These are phyloP conservation scores for Aspergillus asperescens DNA, from an alignment of 495 filamentous ascomycete genomes.

Conservation along the genomic window DNA sequence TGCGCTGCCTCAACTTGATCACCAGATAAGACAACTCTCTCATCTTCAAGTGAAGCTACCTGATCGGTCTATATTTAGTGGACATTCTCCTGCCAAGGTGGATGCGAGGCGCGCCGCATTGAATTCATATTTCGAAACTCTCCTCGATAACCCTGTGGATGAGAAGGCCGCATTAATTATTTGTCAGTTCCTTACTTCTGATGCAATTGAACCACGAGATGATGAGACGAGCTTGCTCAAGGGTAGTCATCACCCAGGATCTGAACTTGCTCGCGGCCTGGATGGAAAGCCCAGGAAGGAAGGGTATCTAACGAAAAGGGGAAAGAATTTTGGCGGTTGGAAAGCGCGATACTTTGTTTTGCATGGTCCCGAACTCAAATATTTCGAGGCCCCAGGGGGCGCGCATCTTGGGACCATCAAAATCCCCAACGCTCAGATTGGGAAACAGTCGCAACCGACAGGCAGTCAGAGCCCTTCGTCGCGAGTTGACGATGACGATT, in stretches of 20 bases:
- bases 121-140: slow-evolving; percentile 76
- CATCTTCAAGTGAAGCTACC: slow-evolving; percentile 68
- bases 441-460: slow-evolving; percentile 67
- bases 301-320: slow-evolving; percentile 91
- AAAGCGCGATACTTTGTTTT: slow-evolving; percentile 92
- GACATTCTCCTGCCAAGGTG: slow-evolving; percentile 90
- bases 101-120: slow-evolving; percentile 79
- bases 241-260: slow-evolving; percentile 36
- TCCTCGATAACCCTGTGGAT: slow-evolving; percentile 77
- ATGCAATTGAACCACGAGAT: slow-evolving; percentile 71
- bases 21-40: slow-evolving; percentile 64
- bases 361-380: slow-evolving; percentile 81
- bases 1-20: slow-evolving; percentile 76
- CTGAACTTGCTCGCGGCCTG: slow-evolving; percentile 43
- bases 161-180: slow-evolving; percentile 72
- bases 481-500: slow-evolving; percentile 64
- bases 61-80: slow-evolving; percentile 79
- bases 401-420: slow-evolving; percentile 90
- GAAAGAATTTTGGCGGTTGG: slow-evolving; percentile 99
- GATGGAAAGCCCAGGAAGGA: slow-evolving; percentile 69
- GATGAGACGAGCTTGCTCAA: slow-evolving; percentile 54
- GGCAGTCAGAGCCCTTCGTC: slow-evolving; percentile 56
- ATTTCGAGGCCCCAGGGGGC: slow-evolving; percentile 86
- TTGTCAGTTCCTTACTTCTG: slow-evolving; percentile 82
- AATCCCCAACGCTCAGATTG: slow-evolving; percentile 85